Evolutionary conservation across 2,329 filamentous ascomycete genomes (phyloP).

Genomic region (Cercospora nicotianae): DNA sequence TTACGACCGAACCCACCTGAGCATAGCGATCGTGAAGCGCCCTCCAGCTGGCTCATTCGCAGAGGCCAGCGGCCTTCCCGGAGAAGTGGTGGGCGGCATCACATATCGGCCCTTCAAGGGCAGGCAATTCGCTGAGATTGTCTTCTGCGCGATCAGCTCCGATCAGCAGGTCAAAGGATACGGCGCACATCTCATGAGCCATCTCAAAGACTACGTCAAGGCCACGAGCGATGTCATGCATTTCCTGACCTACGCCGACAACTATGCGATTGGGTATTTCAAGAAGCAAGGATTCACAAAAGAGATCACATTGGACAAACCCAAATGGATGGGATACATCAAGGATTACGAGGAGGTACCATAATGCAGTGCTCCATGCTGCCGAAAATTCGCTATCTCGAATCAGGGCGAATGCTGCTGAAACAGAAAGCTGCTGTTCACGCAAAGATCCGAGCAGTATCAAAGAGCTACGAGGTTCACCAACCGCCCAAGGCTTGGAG

Average conservation of each 20-base stretch:
- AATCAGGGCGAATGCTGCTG: constrained; percentile 86
- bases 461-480: constrained; percentile 84
- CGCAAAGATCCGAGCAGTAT: constrained; percentile 90
- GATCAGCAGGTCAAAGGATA: constrained; percentile 99
- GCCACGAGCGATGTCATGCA: constrained; percentile 97
- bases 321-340: constrained; percentile 98
- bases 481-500: constrained; percentile 83
- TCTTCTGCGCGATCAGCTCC: constrained; percentile 95
- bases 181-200: constrained; percentile 95
- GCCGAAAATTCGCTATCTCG: constrained; percentile 88
- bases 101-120: constrained; percentile 93
- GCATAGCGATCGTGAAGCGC: constrained; percentile 96
- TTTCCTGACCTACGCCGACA: constrained; percentile 97
- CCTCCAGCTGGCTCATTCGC: constrained; percentile 56
- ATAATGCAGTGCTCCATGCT: constrained; percentile 99
- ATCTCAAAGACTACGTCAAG: constrained; percentile 97
- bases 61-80: constrained; percentile 33
- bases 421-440: constrained; percentile 96
- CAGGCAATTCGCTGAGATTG: constrained; percentile 93
- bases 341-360: constrained; percentile 98
- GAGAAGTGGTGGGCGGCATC: constrained; percentile 68
- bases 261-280: constrained; percentile 98
- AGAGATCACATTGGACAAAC: constrained; percentile 87
- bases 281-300: constrained; percentile 99
- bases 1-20: constrained; percentile 93